Percentiles rank a stretch among this genome's conserved stretches.
Evolutionary conservation across 371 early-diverging fungal genomes (phyloP).

Genomic region (Mucor lusitanicus): DNA sequence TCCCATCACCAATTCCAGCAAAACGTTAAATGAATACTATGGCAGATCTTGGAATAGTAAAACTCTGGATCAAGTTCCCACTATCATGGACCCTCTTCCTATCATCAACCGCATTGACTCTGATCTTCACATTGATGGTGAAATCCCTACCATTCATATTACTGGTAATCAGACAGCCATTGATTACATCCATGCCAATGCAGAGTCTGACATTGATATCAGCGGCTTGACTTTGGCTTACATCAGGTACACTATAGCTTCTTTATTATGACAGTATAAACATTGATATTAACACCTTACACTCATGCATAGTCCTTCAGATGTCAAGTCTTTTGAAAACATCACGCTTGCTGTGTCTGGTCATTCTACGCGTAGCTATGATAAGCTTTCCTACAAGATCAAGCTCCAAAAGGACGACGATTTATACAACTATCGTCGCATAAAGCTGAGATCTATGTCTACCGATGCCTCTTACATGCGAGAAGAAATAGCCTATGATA

Average conservation of each 20-base stretch:
- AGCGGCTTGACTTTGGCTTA: slow-evolving; percentile 28
- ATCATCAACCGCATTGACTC: slow-evolving; percentile 21
- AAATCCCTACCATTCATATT: slow-evolving; percentile 29
- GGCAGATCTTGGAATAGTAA: slow-evolving; percentile 25
- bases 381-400: slow-evolving; percentile 31
- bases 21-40: slow-evolving; percentile 21
- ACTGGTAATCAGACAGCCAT: slow-evolving; percentile 14
- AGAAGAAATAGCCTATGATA: slow-evolving; percentile 50
- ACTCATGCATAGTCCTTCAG: background rate
- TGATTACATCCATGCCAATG: slow-evolving; percentile 28
- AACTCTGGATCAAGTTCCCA: background rate
- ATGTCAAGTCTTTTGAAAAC: slow-evolving; percentile 8
- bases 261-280: background rate
- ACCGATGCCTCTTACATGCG: slow-evolving; percentile 53
- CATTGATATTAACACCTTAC: background rate
- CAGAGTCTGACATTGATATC: slow-evolving; percentile 9
- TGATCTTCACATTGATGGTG: slow-evolving; percentile 21
- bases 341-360: slow-evolving; percentile 27
- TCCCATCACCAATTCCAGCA: background rate
- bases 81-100: too few species aligned
- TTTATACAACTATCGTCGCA: slow-evolving; percentile 29
- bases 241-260: slow-evolving; percentile 25
- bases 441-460: slow-evolving; percentile 37
- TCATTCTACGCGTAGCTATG: slow-evolving; percentile 19
- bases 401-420: slow-evolving; percentile 24